Evolutionary conservation across 1,284 basidiomycete genomes (phyloP).

Genomic region (Pyrrhoderma noxium): DNA sequence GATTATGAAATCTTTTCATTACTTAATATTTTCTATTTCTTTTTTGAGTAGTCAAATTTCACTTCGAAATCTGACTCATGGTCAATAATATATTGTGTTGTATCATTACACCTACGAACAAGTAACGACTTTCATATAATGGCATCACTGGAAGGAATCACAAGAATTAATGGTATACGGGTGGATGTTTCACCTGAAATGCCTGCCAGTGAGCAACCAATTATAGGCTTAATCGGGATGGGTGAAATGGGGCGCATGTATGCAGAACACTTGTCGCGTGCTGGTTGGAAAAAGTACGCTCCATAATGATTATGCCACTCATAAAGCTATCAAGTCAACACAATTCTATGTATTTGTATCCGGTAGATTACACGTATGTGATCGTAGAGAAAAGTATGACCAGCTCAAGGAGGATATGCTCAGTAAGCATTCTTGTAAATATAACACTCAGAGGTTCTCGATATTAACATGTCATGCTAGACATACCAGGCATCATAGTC

Average conservation of each 20-base stretch:
- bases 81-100: too few species aligned
- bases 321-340: neutral
- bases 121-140: too few species aligned
- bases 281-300: conserved; percentile 79
- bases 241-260: conserved; percentile 97
- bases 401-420: conserved; percentile 54
- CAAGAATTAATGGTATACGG: conserved; percentile 6
- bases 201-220: conserved; percentile 54
- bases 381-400: conserved; percentile 74
- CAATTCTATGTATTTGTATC: neutral
- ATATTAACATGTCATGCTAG: conserved; percentile 25
- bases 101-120: too few species aligned
- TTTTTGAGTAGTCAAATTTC: too few species aligned
- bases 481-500: conserved; percentile 54
- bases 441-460: conserved; percentile 5
- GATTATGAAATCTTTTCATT: too few species aligned
- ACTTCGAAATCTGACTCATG: too few species aligned
- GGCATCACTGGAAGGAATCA: too few species aligned
- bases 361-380: conserved; percentile 85
- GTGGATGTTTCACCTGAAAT: conserved; percentile 32
- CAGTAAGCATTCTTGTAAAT: conserved; percentile 34
- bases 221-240: conserved; percentile 87
- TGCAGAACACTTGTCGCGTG: conserved; percentile 64
- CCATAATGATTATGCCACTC: neutral
- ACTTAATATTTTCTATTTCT: too few species aligned